These are phyloP conservation scores for Conticribra guillardii DNA, from an alignment of 108 stramenopile species.

Conservation along the genomic window DNA sequence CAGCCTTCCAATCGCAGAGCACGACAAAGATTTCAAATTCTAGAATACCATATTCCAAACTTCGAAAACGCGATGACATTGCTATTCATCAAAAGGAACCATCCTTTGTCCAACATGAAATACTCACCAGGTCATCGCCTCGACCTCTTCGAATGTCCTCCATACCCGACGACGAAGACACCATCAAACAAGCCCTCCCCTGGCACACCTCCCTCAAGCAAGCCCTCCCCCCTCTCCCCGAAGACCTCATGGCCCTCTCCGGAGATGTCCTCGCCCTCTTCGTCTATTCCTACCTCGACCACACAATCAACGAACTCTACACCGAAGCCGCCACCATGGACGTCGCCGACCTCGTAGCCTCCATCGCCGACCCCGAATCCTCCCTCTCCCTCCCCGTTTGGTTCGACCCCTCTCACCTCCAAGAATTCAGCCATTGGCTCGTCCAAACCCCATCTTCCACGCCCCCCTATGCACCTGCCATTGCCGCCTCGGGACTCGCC, in stretches of 20 bases:
- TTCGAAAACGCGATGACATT: too few species aligned
- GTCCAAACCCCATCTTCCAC: constrained; percentile 20
- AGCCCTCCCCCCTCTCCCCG: constrained; percentile 68
- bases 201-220: constrained; percentile 6
- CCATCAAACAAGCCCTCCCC: constrained; percentile 5
- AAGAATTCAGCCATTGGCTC: constrained; percentile 37
- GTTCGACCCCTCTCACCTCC: constrained; percentile 50
- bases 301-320: constrained; percentile 60
- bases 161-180: constrained; percentile 44
- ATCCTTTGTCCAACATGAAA: too few species aligned
- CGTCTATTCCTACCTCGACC: constrained; percentile 76
- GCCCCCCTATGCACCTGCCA: constrained; percentile 64
- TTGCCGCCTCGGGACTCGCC: constrained; percentile 58
- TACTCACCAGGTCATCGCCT: too few species aligned
- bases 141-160: constrained; percentile 25
- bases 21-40: too few species aligned
- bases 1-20: too few species aligned
- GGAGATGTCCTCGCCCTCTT: constrained; percentile 79
- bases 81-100: too few species aligned
- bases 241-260: constrained; percentile 73
- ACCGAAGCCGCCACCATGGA: constrained; percentile 22
- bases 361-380: constrained; percentile 10
- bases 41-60: too few species aligned
- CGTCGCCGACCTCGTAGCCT: not conserved
- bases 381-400: constrained; percentile 59